These are phyloP conservation scores for Pseudocercospora crystallina DNA, from an alignment of 2,329 filamentous ascomycete species.

Conservation along the genomic window DNA sequence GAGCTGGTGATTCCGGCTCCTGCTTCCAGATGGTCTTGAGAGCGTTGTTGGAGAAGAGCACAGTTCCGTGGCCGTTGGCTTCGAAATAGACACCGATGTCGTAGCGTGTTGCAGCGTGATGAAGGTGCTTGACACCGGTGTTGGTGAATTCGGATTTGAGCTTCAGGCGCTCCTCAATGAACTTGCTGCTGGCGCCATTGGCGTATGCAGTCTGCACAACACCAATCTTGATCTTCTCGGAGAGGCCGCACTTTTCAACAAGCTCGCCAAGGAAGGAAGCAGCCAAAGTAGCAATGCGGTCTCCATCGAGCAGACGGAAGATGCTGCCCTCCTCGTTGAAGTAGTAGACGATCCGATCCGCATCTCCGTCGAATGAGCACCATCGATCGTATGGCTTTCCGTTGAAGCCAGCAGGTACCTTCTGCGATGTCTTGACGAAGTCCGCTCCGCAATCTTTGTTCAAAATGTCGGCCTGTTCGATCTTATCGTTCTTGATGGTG, in stretches of 20 bases:
- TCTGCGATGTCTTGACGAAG: conserved; percentile 95
- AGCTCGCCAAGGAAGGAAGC: conserved; percentile 93
- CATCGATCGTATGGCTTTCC: conserved; percentile 73
- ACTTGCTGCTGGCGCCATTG: conserved; percentile 91
- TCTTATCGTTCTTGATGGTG: conserved; percentile 88
- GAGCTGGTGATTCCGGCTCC: conserved; percentile 84
- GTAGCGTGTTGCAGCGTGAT: conserved; percentile 92
- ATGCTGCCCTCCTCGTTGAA: conserved; percentile 77
- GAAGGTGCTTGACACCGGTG: conserved; percentile 95
- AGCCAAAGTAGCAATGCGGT: conserved; percentile 91
- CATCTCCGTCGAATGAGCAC: conserved; percentile 92
- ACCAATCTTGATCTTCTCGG: conserved; percentile 80
- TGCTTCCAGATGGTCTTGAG: conserved; percentile 74
- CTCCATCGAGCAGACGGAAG: conserved; percentile 92
- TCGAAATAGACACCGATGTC: conserved; percentile 98
- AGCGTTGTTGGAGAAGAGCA: conserved; percentile 87
- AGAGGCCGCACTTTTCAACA: conserved; percentile 73
- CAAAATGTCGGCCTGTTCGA: conserved; percentile 81
- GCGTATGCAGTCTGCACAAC: conserved; percentile 98
- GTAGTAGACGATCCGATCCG: conserved; percentile 94
- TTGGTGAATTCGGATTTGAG: conserved; percentile 90
- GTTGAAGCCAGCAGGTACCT: conserved; percentile 79
- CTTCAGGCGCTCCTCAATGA: conserved; percentile 82
- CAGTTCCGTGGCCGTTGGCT: conserved; percentile 95
- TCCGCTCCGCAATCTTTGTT: conserved; percentile 93